Percentiles rank a stretch among this genome's conserved stretches.
Evolutionary conservation across 2,329 filamentous ascomycete genomes (phyloP).

Genomic region (Xylaria sp.): DNA sequence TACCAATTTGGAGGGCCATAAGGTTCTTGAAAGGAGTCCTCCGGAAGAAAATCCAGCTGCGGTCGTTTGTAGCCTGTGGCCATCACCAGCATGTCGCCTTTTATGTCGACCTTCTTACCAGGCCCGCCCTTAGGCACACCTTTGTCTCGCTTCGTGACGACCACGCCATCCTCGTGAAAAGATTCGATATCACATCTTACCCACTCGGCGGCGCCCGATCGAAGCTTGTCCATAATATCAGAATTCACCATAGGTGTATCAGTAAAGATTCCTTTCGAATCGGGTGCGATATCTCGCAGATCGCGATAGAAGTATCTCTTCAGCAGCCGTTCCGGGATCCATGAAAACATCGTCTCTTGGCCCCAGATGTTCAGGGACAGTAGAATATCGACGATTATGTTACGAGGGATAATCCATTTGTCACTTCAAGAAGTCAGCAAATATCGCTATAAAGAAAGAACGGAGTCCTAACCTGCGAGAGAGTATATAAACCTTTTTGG

Average conservation of each 20-base stretch:
- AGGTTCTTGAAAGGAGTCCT: conserved; percentile 75
- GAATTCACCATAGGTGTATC: conserved; percentile 90
- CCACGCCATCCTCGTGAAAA: conserved; percentile 71
- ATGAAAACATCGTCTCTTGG: conserved; percentile 77
- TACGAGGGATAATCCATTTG: conserved; percentile 89
- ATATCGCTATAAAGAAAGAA: background rate
- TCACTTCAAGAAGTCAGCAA: conserved; percentile 60
- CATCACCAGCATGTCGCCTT: conserved; percentile 82
- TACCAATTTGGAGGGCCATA: conserved; percentile 89
- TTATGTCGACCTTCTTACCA: conserved; percentile 71
- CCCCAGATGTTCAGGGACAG: conserved; percentile 83
- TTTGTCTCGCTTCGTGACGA: conserved; percentile 75
- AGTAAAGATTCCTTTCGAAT: conserved; percentile 78
- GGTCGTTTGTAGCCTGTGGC: conserved; percentile 85
- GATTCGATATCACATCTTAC: conserved; percentile 80
- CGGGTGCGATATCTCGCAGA: conserved; percentile 76
- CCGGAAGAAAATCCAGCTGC: conserved; percentile 76
- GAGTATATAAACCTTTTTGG: conserved; percentile 75
- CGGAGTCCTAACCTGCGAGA: conserved; percentile 57
- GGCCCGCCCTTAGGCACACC: conserved; percentile 82
- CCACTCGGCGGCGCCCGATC: conserved; percentile 78
- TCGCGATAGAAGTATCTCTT: conserved; percentile 86
- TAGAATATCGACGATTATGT: conserved; percentile 76
- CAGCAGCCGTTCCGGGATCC: conserved; percentile 80
- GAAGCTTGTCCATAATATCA: conserved; percentile 79